phyloP scores from a whole-genome alignment of 75 land plant species.

The Picea sitchensis region DNA sequence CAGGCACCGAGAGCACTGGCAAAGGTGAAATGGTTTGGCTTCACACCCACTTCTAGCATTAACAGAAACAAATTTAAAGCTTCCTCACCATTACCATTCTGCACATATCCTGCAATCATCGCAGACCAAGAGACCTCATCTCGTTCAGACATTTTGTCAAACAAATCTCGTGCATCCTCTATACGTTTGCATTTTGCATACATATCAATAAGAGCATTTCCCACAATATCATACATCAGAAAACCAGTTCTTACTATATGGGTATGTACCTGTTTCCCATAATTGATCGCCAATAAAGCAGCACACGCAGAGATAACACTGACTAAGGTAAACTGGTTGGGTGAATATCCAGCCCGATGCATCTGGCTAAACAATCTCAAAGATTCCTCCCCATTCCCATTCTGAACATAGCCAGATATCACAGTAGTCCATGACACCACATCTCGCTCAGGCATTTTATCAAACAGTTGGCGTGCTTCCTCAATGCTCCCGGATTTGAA shows the following conservation, averaged over 20 bases:
- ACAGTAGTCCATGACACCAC: slow-evolving; percentile 37
- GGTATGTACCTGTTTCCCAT: slow-evolving; percentile 44
- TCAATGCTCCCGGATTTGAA: slow-evolving; percentile 16
- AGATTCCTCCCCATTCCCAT: slow-evolving; percentile 19
- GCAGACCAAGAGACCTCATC: slow-evolving; percentile 42
- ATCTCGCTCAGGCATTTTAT: slow-evolving; percentile 24
- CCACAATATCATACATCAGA: slow-evolving; percentile 21
- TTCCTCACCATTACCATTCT: slow-evolving; percentile 18
- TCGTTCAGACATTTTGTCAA: slow-evolving; percentile 12
- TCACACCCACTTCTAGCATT: slow-evolving; percentile 18
- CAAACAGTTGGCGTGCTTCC: slow-evolving; percentile 18
- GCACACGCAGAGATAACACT: slow-evolving; percentile 43
- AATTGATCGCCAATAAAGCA: slow-evolving; percentile 11
- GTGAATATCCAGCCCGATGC: slow-evolving; percentile 16
- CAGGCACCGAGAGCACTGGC: slow-evolving; percentile 33
- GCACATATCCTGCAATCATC: slow-evolving; percentile 34
- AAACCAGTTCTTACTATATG: slow-evolving; percentile 26
- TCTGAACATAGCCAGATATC: slow-evolving; percentile 42
- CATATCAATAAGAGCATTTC: slow-evolving; percentile 36
- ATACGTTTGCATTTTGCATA: slow-evolving; percentile 35
- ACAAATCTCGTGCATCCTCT: slow-evolving; percentile 29
- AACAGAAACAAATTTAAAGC: slow-evolving; percentile 18
- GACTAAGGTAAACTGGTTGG: slow-evolving; percentile 24
- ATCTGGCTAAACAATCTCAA: slow-evolving; percentile 14
- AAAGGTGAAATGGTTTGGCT: slow-evolving; percentile 21